phyloP scores from a whole-genome alignment of 768 basidiomycete species.

The Trametes maxima region DNA sequence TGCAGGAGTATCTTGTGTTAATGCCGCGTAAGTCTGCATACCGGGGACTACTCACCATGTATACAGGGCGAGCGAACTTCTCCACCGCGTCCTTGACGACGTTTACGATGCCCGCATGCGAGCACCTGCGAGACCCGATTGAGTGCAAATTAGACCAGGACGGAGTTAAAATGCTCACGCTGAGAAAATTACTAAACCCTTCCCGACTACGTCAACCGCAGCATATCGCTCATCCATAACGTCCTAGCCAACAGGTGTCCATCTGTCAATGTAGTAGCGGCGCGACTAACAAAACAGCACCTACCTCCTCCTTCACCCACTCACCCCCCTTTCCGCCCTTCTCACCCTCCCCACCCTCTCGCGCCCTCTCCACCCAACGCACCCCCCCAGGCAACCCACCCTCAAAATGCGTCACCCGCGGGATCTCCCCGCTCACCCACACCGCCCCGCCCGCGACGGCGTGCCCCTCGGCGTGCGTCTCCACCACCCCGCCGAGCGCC shows the following conservation, averaged over 20 bases:
- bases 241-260: slow-evolving; percentile 43
- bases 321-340: too few relatives aligned
- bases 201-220: slow-evolving; percentile 75
- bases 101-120: slow-evolving; percentile 86
- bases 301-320: slow-evolving; percentile 62
- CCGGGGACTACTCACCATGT: slow-evolving; percentile 56
- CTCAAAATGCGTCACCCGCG: slow-evolving; percentile 69
- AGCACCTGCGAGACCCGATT: slow-evolving; percentile 43
- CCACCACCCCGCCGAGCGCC: slow-evolving; percentile 54
- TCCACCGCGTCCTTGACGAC: slow-evolving; percentile 71
- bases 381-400: slow-evolving; percentile 66
- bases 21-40: neutral
- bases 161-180: slow-evolving; percentile 51
- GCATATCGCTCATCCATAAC: slow-evolving; percentile 86
- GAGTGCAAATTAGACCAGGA: neutral
- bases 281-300: neutral
- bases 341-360: slow-evolving; percentile 20
- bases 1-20: slow-evolving; percentile 29
- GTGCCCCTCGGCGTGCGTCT: slow-evolving; percentile 63
- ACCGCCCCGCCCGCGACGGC: slow-evolving; percentile 61
- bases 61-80: slow-evolving; percentile 65
- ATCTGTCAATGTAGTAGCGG: neutral
- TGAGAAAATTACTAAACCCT: slow-evolving; percentile 82
- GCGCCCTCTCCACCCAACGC: slow-evolving; percentile 51
- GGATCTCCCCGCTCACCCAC: slow-evolving; percentile 83